phyloP scores from a whole-genome alignment of 2,329 filamentous ascomycete genomes.

The Fusarium pseudocircinatum region DNA sequence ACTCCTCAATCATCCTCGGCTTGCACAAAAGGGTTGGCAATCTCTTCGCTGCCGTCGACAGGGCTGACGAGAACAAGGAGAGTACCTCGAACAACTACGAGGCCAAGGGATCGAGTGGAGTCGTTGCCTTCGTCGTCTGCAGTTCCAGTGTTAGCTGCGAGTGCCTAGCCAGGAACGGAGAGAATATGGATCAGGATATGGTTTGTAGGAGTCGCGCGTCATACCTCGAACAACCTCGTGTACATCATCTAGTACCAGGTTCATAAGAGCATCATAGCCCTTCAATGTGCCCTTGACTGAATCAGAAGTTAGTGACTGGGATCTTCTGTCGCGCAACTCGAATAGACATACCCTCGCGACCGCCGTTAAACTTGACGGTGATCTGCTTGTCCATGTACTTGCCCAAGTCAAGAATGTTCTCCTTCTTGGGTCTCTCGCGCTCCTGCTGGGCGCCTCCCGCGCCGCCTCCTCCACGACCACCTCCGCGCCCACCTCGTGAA shows the following conservation, averaged over 20 bases:
- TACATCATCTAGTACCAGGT: slow-evolving; percentile 93
- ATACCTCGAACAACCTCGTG: slow-evolving; percentile 88
- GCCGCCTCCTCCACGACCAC: slow-evolving; percentile 58
- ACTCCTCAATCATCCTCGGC: slow-evolving; percentile 68
- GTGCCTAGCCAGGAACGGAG: background rate
- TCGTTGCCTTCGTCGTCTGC: slow-evolving; percentile 94
- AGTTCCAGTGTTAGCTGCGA: slow-evolving; percentile 3
- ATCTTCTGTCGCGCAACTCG: background rate
- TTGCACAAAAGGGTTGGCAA: slow-evolving; percentile 90
- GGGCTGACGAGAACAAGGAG: slow-evolving; percentile 93
- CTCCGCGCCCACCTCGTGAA: slow-evolving; percentile 55
- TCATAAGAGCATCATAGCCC: slow-evolving; percentile 98
- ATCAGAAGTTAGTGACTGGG: slow-evolving; percentile 12
- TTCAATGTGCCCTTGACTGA: slow-evolving; percentile 89
- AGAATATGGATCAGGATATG: background rate
- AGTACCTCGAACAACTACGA: slow-evolving; percentile 91
- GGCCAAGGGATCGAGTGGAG: slow-evolving; percentile 79
- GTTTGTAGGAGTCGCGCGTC: slow-evolving; percentile 32
- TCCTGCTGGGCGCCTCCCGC: slow-evolving; percentile 56
- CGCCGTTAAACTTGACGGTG: slow-evolving; percentile 95
- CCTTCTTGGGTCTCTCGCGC: slow-evolving; percentile 89
- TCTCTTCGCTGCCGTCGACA: slow-evolving; percentile 93
- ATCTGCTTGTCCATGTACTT: slow-evolving; percentile 99
- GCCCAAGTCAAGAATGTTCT: slow-evolving; percentile 93
- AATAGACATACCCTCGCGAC: slow-evolving; percentile 75